Evolutionary conservation across 176 grass and related monocot genomes (phyloP).

Genomic region (Poa annua): DNA sequence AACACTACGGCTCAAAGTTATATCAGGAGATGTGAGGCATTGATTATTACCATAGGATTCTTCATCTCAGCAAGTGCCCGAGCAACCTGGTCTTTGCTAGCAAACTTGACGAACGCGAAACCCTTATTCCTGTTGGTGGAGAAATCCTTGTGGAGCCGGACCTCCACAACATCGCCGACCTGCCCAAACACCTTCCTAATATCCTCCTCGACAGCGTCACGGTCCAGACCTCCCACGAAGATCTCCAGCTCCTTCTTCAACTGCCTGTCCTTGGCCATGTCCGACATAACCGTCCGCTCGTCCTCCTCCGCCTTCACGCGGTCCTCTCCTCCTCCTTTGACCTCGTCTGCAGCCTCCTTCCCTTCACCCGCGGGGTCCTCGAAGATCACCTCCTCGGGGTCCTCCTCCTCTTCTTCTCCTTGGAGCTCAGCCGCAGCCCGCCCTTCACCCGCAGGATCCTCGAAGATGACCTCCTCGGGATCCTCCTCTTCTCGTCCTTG

Average conservation of each 20-base stretch:
- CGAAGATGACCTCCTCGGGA: no score
- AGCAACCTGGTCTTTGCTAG: conserved; percentile 61
- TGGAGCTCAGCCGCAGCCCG: no score
- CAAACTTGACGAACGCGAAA: conserved; percentile 76
- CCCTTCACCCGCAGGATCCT: no score
- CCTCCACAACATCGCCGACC: conserved; percentile 61
- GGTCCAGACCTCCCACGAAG: conserved; percentile 73
- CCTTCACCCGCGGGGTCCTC: conserved; percentile 24
- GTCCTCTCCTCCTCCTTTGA: conserved; percentile 15
- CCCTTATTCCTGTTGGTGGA: conserved; percentile 73
- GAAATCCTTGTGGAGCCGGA: conserved; percentile 70
- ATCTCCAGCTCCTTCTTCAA: conserved; percentile 80
- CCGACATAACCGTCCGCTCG: conserved; percentile 51
- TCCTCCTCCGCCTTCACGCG: conserved; percentile 36
- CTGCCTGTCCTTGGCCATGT: conserved; percentile 63
- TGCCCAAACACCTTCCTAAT: conserved; percentile 59
- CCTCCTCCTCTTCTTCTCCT: conserved; percentile 29
- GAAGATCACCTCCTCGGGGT: background rate
- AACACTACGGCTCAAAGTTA: background rate
- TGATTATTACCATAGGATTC: conserved; percentile 60
- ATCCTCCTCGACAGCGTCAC: conserved; percentile 64
- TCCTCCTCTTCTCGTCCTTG: background rate
- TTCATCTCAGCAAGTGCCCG: conserved; percentile 65
- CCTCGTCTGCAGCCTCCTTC: background rate
- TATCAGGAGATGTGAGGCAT: conserved; percentile 15